phyloP scores from a whole-genome alignment of 352 stramenopile species.

The Phytopythium montanum region DNA sequence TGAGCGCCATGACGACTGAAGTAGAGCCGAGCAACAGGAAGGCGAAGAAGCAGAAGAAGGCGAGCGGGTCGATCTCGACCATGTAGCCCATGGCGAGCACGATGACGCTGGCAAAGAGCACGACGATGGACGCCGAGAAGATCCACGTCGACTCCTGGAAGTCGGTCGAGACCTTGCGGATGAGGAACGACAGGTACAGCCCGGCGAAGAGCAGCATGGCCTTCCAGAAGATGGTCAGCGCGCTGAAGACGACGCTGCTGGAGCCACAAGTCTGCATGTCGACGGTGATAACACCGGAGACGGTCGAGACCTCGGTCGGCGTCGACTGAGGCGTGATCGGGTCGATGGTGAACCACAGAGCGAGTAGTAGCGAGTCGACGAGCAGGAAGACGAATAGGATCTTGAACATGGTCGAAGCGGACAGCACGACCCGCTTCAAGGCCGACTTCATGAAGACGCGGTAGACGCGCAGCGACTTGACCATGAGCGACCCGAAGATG shows the following conservation, averaged over 20 bases:
- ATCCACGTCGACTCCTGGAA: slow-evolving; percentile 39
- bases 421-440: slow-evolving; percentile 18
- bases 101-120: slow-evolving; percentile 22
- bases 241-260: slow-evolving; percentile 31
- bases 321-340: slow-evolving; percentile 11
- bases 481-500: slow-evolving; percentile 15
- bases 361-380: slow-evolving; percentile 12
- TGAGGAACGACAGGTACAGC: slow-evolving; percentile 47
- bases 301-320: slow-evolving; percentile 10
- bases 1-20: slow-evolving; percentile 1
- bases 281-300: slow-evolving; percentile 16
- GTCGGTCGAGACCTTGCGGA: slow-evolving; percentile 35
- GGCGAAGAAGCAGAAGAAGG: slow-evolving; percentile 3
- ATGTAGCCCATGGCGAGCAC: slow-evolving; percentile 15
- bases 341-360: slow-evolving; percentile 24
- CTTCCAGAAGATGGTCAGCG: slow-evolving; percentile 41
- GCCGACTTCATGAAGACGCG: slow-evolving; percentile 18
- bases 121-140: slow-evolving; percentile 19
- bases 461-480: slow-evolving; percentile 30
- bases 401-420: slow-evolving; percentile 14
- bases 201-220: slow-evolving; percentile 29
- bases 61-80: not conserved
- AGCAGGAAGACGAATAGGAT: slow-evolving; percentile 13
- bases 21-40: slow-evolving; percentile 3
- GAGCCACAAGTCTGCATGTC: slow-evolving; percentile 22